Evolutionary conservation across 345 rosid genomes (phyloP).

Genomic region (Sisymbrium irio): DNA sequence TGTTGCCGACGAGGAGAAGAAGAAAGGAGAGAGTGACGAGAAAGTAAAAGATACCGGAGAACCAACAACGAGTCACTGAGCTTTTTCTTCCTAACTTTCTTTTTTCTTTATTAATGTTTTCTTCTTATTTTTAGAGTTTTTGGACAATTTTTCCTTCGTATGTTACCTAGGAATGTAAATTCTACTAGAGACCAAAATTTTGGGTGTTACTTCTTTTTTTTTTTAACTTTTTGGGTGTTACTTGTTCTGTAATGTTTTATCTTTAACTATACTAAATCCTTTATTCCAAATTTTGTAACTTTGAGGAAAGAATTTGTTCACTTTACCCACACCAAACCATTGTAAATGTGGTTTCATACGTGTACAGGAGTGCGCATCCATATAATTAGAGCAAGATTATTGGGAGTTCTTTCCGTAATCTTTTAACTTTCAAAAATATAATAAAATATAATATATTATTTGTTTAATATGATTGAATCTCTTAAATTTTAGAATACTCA

Average conservation of each 20-base stretch:
- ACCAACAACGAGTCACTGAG: slow-evolving; percentile 34
- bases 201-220: slow-evolving; percentile 3
- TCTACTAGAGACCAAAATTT: slow-evolving; percentile 34
- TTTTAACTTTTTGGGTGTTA: slow-evolving; percentile 24
- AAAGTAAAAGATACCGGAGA: slow-evolving; percentile 40
- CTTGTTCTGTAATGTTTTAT: slow-evolving; percentile 4
- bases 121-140: neutral
- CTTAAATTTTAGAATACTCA: no score
- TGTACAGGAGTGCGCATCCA: slow-evolving; percentile 5
- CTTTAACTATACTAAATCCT: neutral
- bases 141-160: neutral
- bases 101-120: neutral
- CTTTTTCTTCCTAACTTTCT: neutral
- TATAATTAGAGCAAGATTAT: no score
- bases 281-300: neutral
- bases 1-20: slow-evolving; percentile 23
- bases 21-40: slow-evolving; percentile 31
- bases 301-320: slow-evolving; percentile 5
- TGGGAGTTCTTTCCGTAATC: no score
- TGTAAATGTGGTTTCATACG: neutral
- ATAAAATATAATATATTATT: no score
- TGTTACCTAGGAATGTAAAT: slow-evolving; percentile 45
- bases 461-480: no score
- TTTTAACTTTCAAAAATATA: no score
- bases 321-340: neutral